Evolutionary conservation across 345 rosid species (phyloP).

Genomic region (Erysimum cheiranthoides): DNA sequence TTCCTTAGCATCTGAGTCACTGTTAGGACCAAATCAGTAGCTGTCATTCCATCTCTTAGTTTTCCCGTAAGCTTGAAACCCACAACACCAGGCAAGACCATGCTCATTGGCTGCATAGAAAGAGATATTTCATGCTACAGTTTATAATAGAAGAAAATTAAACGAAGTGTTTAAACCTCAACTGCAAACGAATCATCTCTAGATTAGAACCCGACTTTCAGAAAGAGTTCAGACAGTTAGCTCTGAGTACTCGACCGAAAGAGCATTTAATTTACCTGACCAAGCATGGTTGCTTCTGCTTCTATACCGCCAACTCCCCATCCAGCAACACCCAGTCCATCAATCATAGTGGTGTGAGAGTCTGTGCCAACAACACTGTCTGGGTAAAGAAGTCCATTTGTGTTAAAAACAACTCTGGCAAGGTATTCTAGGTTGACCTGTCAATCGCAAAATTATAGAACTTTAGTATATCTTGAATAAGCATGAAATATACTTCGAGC

Average conservation of each 20-base stretch:
- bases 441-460: neutral
- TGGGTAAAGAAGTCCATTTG: constrained; percentile 8
- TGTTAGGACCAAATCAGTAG: constrained; percentile 8
- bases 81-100: constrained; percentile 2
- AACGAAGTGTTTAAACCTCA: neutral
- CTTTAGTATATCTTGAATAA: neutral
- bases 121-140: neutral
- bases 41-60: constrained; percentile 9
- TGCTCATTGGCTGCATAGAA: constrained; percentile 5
- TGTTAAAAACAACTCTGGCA: constrained; percentile 8
- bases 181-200: neutral
- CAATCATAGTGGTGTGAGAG: constrained; percentile 8
- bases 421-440: constrained; percentile 4
- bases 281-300: constrained; percentile 6
- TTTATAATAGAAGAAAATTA: neutral
- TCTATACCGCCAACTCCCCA: constrained; percentile 11
- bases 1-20: constrained; percentile 1
- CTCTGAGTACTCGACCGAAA: neutral
- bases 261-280: constrained; percentile 1
- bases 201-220: neutral
- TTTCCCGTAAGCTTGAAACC: constrained; percentile 5
- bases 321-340: constrained; percentile 10
- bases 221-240: neutral
- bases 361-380: constrained; percentile 11
- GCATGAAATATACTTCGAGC: neutral